Percentiles rank a stretch among this genome's conserved stretches.
These are phyloP conservation scores for Globisporangium ultimum DNA, from an alignment of 352 stramenopile species.

Conservation along the genomic window DNA sequence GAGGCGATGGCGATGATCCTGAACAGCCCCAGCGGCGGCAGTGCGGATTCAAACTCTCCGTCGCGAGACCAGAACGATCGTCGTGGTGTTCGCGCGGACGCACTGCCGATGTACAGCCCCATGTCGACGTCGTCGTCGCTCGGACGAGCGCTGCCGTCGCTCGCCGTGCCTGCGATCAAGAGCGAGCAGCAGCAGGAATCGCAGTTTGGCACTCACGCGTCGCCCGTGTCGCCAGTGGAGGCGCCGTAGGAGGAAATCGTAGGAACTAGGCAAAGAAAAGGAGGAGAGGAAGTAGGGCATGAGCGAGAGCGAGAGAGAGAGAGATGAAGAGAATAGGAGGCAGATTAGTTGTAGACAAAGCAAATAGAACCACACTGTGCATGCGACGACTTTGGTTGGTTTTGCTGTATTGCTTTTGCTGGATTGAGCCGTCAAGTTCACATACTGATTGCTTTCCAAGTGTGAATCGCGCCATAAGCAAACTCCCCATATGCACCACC, in stretches of 20 bases:
- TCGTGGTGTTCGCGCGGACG: neutral
- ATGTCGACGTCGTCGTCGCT: slow-evolving; percentile 15
- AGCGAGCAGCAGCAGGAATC: neutral
- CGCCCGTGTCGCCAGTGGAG: neutral
- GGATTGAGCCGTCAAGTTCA: too few relatives aligned
- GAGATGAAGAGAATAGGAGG: too few relatives aligned
- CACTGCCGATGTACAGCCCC: slow-evolving; percentile 16
- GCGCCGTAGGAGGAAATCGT: neutral
- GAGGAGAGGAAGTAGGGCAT: neutral
- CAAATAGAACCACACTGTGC: slow-evolving; percentile 8
- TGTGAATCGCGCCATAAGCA: too few relatives aligned
- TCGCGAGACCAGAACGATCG: neutral
- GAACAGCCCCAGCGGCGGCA: slow-evolving; percentile 37
- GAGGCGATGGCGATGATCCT: slow-evolving; percentile 78
- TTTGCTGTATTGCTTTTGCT: neutral
- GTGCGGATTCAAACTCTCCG: slow-evolving; percentile 8
- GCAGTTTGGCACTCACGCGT: slow-evolving; percentile 3
- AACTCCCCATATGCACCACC: neutral
- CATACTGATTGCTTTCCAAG: too few relatives aligned
- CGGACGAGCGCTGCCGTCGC: slow-evolving; percentile 18
- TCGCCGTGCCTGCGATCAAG: slow-evolving; percentile 13
- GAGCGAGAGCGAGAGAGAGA: too few relatives aligned
- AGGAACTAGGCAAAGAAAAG: neutral
- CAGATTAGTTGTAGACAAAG: slow-evolving; percentile 4
- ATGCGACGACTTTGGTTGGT: slow-evolving; percentile 1